Evolutionary conservation across 768 basidiomycete species (phyloP).

Genomic region (Tylopilus plumbeoviolaceoides): DNA sequence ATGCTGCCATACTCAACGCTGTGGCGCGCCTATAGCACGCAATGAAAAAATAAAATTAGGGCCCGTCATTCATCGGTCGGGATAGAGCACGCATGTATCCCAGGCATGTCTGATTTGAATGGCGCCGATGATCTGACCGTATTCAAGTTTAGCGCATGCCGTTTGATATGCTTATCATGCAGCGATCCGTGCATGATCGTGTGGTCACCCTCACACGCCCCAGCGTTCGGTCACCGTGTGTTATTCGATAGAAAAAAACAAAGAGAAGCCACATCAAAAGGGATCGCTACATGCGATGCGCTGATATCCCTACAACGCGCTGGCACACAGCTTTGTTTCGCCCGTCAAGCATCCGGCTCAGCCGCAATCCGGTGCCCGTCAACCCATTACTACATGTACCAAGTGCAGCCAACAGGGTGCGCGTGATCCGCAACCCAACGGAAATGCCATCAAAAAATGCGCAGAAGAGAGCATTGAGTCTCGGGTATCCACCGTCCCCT

Average conservation of each 20-base stretch:
- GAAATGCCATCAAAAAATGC: background rate
- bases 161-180: background rate
- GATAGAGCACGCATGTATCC: background rate
- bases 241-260: background rate
- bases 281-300: background rate
- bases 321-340: background rate
- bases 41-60: background rate
- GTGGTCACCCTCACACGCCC: background rate
- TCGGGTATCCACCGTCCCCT: background rate
- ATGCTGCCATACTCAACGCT: too few species aligned
- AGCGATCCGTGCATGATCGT: conserved; percentile 7
- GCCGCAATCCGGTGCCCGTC: background rate
- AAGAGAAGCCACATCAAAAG: background rate
- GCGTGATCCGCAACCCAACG: background rate
- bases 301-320: background rate
- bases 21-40: background rate
- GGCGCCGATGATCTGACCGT: background rate
- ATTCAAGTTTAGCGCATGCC: background rate
- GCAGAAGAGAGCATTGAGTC: background rate
- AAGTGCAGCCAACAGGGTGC: background rate
- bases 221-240: background rate
- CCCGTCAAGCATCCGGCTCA: background rate
- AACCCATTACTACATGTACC: too few species aligned
- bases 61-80: background rate
- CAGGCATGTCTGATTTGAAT: background rate